Percentiles rank a stretch among this genome's conserved stretches.
Evolutionary conservation across 1,139 yeast genomes (phyloP).

Genomic region (Saccharomycopsis hybrid): DNA sequence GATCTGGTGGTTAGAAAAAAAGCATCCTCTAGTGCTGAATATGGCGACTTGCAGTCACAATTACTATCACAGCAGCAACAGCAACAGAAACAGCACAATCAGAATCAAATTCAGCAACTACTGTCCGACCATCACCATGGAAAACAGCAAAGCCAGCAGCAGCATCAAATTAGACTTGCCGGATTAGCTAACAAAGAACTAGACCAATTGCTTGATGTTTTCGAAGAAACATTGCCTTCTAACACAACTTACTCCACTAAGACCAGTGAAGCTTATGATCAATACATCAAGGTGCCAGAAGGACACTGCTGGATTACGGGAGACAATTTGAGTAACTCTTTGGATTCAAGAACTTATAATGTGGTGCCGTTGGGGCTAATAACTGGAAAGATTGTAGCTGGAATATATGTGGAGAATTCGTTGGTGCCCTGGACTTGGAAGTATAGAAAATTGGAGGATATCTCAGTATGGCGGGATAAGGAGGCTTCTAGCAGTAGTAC

Average conservation of each 20-base stretch:
- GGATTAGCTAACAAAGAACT: not conserved
- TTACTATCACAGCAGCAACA: too few relatives aligned
- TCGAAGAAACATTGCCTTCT: not conserved
- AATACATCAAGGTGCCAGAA: slow-evolving; percentile 63
- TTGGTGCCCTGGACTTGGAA: slow-evolving; percentile 40
- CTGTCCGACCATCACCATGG: too few relatives aligned
- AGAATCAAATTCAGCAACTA: too few relatives aligned
- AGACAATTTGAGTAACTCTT: slow-evolving; percentile 80
- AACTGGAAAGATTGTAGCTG: slow-evolving; percentile 83
- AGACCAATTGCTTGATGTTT: not conserved
- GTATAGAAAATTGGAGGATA: slow-evolving; percentile 46
- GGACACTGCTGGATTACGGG: slow-evolving; percentile 99
- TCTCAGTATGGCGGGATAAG: too few relatives aligned
- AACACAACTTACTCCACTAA: not conserved
- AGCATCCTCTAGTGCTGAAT: not conserved
- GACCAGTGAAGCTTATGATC: slow-evolving; percentile 32
- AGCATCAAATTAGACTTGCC: slow-evolving; percentile 4
- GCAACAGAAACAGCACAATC: not conserved
- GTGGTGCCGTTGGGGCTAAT: slow-evolving; percentile 83
- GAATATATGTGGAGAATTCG: slow-evolving; percentile 34
- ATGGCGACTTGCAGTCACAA: too few relatives aligned
- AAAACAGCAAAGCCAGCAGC: not conserved
- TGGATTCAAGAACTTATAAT: slow-evolving; percentile 86
- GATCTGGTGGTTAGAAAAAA: slow-evolving; percentile 1
- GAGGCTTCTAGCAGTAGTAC: too few relatives aligned